These are phyloP conservation scores for Euclidium syriacum DNA, from an alignment of 345 rosid genomes.

Conservation along the genomic window DNA sequence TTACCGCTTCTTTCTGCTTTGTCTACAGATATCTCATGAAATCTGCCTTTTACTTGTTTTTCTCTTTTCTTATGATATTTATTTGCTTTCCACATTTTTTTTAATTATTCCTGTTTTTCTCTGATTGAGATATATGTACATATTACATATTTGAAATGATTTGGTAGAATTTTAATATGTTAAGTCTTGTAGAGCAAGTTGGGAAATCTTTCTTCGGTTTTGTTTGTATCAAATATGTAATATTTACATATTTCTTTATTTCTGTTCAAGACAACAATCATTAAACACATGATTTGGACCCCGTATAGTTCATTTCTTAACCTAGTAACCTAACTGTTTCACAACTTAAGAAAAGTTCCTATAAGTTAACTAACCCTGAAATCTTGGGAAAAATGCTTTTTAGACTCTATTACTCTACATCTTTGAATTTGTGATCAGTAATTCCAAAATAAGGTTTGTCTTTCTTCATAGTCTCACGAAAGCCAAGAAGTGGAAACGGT, in stretches of 20 bases:
- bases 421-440: not conserved
- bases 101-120: not conserved
- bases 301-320: conserved; percentile 2
- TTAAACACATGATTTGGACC: conserved; percentile 14
- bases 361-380: not conserved
- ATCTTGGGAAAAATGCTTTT: not conserved
- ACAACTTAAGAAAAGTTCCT: not conserved
- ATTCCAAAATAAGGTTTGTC: conserved; percentile 20
- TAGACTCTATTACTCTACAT: not conserved
- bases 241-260: not conserved
- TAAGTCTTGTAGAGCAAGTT: conserved; percentile 16
- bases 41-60: not conserved
- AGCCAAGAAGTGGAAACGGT: conserved; percentile 38
- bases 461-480: conserved; percentile 33
- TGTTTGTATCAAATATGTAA: conserved; percentile 4
- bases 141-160: conserved; percentile 6
- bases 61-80: not conserved
- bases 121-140: not conserved
- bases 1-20: conserved; percentile 20
- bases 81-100: not conserved
- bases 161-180: conserved; percentile 1
- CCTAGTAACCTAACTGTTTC: conserved; percentile 4
- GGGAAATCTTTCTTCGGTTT: not conserved
- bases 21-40: not conserved
- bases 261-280: conserved; percentile 11